A percentile compares a stretch with the other conserved stretches of the same genome.
phyloP scores from a whole-genome alignment of 441 rosid species.

The Eutrema salsugineum region DNA sequence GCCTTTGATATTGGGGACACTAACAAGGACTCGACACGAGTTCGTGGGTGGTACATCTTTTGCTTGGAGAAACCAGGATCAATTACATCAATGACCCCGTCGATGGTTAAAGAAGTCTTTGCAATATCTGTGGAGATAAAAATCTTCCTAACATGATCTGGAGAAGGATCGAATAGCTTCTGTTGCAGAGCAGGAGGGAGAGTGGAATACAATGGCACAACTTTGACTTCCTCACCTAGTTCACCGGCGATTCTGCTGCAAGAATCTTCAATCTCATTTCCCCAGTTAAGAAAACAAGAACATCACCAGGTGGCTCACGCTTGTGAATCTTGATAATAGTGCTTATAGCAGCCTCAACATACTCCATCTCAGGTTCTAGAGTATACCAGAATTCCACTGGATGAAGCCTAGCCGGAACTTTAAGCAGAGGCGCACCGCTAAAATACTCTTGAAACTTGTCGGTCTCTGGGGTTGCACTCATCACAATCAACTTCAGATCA shows the following conservation, averaged over 20 bases:
- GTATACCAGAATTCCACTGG: neutral
- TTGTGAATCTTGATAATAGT: neutral
- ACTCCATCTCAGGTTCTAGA: neutral
- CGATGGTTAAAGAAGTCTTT: slow-evolving; percentile 49
- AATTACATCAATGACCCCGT: slow-evolving; percentile 59
- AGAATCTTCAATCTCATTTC: neutral
- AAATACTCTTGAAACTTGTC: neutral
- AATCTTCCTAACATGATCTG: slow-evolving; percentile 58
- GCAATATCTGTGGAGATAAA: slow-evolving; percentile 83
- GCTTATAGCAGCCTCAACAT: neutral
- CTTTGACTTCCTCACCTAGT: slow-evolving; percentile 70
- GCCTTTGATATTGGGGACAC: slow-evolving; percentile 97
- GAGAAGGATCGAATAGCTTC: slow-evolving; percentile 81
- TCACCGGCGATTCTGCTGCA: slow-evolving; percentile 30
- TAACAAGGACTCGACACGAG: slow-evolving; percentile 84
- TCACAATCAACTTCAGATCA: neutral
- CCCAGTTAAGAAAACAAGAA: neutral
- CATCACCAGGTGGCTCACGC: neutral
- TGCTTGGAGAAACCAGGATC: slow-evolving; percentile 87
- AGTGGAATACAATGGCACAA: slow-evolving; percentile 73
- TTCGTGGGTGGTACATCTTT: slow-evolving; percentile 84
- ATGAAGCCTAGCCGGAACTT: neutral
- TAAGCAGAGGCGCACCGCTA: slow-evolving; percentile 61
- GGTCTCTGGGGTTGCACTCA: neutral
- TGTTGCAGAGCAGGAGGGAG: slow-evolving; percentile 85